Evolutionary conservation across 2,329 filamentous ascomycete species (phyloP), one percentile per base, ranked within the genome.

Genomic region (Diaporthe capsici): DNA sequence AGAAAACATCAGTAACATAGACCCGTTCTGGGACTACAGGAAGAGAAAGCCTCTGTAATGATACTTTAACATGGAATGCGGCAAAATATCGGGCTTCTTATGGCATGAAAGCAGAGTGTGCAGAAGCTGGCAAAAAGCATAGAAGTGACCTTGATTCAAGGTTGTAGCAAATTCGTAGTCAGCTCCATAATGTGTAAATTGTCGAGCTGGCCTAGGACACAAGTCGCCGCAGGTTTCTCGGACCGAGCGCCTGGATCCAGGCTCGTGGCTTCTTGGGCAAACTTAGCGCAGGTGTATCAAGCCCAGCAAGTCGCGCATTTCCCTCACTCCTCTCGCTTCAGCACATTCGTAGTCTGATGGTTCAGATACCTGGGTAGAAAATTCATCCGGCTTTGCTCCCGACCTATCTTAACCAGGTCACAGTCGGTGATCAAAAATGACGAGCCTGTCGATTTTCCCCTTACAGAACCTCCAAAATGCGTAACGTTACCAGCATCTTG

Each of bases 71-170:
- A 7, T 3, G 4, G 1, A 7, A 17, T 5, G 39, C 2, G 25
- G 4, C 17, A 12, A 7, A 0, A 13, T 4, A 22, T 34, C 1
- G 22, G 3, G 2, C 6, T 31, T 17, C 13, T 2, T 15, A 20
- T 1, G 25, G 3, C 13, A 55, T n/a, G 5, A 31, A 20, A 22
- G 34, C 34, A 6, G 57, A 31, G 25, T 20, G n/a, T 5, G 6
- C 6, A 55, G 13, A 28, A 28, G n/a, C 25, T 28, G 10, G 25
- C 12, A 31, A 55, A 55, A 13, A 1, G 13, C 2, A 25, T 7
- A 9, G 2, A 28, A 5, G 15, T 2, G 44, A 31, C 25, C 1
- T 28, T 55, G 4, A n/a, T 55, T 28, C 25, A 12, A 28, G 12
- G 51, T 53, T 53, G n/a, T 25, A 15, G n/a, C 9, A 28, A 28